phyloP scores from a whole-genome alignment of 208 protist species.

The Leishmania tarentolae region DNA sequence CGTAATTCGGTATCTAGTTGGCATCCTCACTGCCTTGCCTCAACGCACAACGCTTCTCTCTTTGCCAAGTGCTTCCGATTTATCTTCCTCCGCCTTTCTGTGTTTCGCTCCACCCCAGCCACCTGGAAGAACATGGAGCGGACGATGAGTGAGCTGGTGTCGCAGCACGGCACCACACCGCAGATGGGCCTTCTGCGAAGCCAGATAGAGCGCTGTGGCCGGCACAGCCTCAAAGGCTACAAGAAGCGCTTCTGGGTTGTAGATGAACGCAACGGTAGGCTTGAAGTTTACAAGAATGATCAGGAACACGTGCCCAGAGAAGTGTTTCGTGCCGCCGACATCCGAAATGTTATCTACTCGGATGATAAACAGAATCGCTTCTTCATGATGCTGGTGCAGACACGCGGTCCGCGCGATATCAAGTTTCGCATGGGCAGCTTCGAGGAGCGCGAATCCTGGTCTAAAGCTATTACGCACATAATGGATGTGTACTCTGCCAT shows the following conservation, averaged over 20 bases:
- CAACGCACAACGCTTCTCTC: background rate
- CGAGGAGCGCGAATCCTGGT: slow-evolving; percentile 76
- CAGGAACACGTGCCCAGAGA: slow-evolving; percentile 61
- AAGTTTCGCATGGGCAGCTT: slow-evolving; percentile 72
- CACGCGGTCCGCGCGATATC: slow-evolving; percentile 43
- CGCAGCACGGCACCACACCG: slow-evolving; percentile 24
- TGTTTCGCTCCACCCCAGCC: background rate
- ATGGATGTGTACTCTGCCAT: slow-evolving; percentile 65
- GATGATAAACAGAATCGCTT: slow-evolving; percentile 85
- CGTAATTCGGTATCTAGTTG: too few relatives aligned
- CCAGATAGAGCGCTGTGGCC: slow-evolving; percentile 46
- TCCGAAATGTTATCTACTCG: slow-evolving; percentile 71
- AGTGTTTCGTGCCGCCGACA: slow-evolving; percentile 48
- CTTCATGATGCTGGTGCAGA: slow-evolving; percentile 70
- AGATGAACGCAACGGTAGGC: slow-evolving; percentile 41
- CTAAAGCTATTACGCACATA: slow-evolving; percentile 65
- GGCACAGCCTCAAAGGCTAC: slow-evolving; percentile 50
- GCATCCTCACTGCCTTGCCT: background rate
- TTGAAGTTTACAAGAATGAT: slow-evolving; percentile 90
- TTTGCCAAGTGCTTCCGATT: background rate
- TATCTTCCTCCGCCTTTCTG: background rate
- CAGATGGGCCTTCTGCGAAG: slow-evolving; percentile 80
- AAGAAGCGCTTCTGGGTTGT: slow-evolving; percentile 89
- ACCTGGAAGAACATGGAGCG: slow-evolving; percentile 14
- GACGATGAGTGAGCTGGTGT: slow-evolving; percentile 20